phyloP scores from a whole-genome alignment of 2,329 filamentous ascomycete genomes.

The Grosmannia serpens region DNA sequence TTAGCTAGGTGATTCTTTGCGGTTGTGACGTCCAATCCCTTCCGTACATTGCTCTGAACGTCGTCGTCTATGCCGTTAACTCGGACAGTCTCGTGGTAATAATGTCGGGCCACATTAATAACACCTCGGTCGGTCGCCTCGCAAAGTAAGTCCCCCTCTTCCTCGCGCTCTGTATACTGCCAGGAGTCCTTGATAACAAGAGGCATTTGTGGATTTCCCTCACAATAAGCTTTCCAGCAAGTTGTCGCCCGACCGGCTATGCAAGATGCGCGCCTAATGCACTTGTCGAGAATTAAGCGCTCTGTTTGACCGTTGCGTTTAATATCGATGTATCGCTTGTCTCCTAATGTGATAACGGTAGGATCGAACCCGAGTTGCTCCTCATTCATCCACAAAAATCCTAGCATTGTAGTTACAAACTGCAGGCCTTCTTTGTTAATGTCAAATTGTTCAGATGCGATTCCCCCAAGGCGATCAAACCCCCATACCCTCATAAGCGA shows the following conservation, averaged over 20 bases:
- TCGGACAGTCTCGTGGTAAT: slow-evolving; percentile 18
- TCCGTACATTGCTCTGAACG: slow-evolving; percentile 21
- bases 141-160: slow-evolving; percentile 23
- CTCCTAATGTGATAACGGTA: slow-evolving; percentile 23
- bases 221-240: slow-evolving; percentile 25
- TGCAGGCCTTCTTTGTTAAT: slow-evolving; percentile 29
- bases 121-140: slow-evolving; percentile 18
- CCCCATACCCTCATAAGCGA: slow-evolving; percentile 21
- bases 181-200: slow-evolving; percentile 29
- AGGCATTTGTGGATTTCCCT: slow-evolving; percentile 15
- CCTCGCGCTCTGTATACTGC: too few species aligned
- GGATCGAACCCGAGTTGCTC: slow-evolving; percentile 31
- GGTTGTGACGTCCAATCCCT: slow-evolving; percentile 21
- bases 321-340: slow-evolving; percentile 27
- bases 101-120: slow-evolving; percentile 19
- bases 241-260: slow-evolving; percentile 27
- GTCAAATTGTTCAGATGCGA: slow-evolving; percentile 32
- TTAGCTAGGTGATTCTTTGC: too few species aligned
- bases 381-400: slow-evolving; percentile 29
- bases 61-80: slow-evolving; percentile 15
- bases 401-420: slow-evolving; percentile 29
- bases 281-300: slow-evolving; percentile 26
- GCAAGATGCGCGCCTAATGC: slow-evolving; percentile 22
- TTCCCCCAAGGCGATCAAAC: slow-evolving; percentile 33
- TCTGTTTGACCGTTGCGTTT: slow-evolving; percentile 22